Base-by-base conservation (phyloP, 495 filamentous ascomycete genomes). In the Cudoniella acicularis region DNA sequence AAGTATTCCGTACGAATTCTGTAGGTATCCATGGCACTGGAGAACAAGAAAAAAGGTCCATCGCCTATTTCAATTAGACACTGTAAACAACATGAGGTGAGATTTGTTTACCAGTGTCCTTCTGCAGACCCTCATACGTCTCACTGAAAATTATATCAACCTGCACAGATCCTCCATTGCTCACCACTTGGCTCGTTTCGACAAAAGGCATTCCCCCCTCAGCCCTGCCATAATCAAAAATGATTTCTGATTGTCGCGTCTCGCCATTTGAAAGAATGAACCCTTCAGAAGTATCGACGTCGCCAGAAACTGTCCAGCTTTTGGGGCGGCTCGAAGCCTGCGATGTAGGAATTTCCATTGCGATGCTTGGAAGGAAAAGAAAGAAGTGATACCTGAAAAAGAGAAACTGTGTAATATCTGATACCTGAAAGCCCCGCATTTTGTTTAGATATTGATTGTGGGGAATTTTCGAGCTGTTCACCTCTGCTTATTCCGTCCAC, bases 31-130 rank as follows among this genome's bases (percentile, higher is more conserved):
- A 63, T 63, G 10, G 60, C 60, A 49, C 58, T 63, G 16, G 60
- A 63, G 24, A 63, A 63, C 1, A 63, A 25, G 18, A 63, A 58
- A 49, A 63, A 63, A 45, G 60, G 60, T 3, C 60, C 60, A 47
- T 59, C 60, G 16, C 60, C 60, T 56, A 47, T 17, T 25, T 18
- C 3, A 48, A 21, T 53, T 41, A 60, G 49, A n/a, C n/a, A n/a
- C 40, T n/a, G 53, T 11, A 41, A 25, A 16, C 40, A 30, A 22
- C 18, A 23, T 9, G 21, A 13, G 49, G 1, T n/a, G 27, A 24
- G 4, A 40, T 1, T 25, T 18, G 40, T 23, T 40, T 58, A 54
- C 60, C 60, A 43, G 48, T 54, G 6, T 36, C 48, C 3, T 30
- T 21, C 1, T 57, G 21, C 17, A 57, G 13, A 11, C 60, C 55